A percentile compares a stretch with the other conserved stretches of the same genome.
Conservation (phyloP, 352 stramenopile genomes). For the Pythium angustatum region DNA sequence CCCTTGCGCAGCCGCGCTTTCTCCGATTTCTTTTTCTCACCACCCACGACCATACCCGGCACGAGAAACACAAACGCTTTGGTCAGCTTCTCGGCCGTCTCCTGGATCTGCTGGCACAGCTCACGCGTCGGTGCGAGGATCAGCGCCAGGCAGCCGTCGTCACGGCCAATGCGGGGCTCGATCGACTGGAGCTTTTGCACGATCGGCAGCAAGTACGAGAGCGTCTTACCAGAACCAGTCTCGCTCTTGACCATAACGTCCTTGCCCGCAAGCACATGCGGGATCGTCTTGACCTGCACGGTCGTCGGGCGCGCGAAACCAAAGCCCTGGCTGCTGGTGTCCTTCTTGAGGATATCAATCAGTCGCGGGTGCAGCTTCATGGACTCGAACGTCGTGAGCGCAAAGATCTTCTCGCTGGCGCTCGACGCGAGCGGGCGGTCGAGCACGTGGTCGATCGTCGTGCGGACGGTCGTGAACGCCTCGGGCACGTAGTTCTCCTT, state of each 20-base stretch:
- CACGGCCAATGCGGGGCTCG: slow-evolving; percentile 67
- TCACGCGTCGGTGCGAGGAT: slow-evolving; percentile 95
- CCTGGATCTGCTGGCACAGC: slow-evolving; percentile 95
- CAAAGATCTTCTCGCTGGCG: slow-evolving; percentile 84
- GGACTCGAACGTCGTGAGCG: slow-evolving; percentile 65
- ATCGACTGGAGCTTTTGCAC: slow-evolving; percentile 86
- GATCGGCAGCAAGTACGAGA: slow-evolving; percentile 96
- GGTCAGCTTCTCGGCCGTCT: slow-evolving; percentile 94
- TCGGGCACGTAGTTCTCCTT: slow-evolving; percentile 72
- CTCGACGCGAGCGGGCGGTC: slow-evolving; percentile 73
- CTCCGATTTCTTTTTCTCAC: slow-evolving; percentile 92
- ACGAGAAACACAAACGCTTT: slow-evolving; percentile 90
- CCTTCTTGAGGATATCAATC: slow-evolving; percentile 67
- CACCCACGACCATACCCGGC: slow-evolving; percentile 91
- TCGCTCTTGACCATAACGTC: slow-evolving; percentile 96
- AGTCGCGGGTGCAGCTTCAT: slow-evolving; percentile 71
- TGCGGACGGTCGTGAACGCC: slow-evolving; percentile 50
- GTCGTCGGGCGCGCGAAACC: slow-evolving; percentile 74
- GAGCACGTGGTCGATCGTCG: slow-evolving; percentile 66
- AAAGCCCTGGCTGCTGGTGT: slow-evolving; percentile 55
- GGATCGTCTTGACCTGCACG: slow-evolving; percentile 84
- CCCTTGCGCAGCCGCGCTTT: slow-evolving; percentile 86
- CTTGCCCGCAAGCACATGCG: slow-evolving; percentile 59
- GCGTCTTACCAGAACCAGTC: slow-evolving; percentile 96
- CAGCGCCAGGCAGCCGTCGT: slow-evolving; percentile 90